Evolutionary conservation across 2,329 filamentous ascomycete species (phyloP).

Genomic region (Cladosporium sp.): DNA sequence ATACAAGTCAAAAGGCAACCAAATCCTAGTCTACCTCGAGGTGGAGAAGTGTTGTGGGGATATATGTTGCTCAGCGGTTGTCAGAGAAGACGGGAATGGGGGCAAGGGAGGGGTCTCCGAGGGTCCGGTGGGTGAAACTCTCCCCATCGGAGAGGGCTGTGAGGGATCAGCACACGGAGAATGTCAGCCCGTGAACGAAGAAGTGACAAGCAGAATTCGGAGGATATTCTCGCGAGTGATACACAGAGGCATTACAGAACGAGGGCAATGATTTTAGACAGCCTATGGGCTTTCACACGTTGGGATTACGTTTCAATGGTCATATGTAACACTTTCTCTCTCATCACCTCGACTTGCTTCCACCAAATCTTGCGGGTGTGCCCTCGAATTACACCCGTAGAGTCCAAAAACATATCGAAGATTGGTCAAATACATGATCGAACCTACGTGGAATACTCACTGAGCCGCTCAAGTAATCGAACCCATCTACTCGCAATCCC

Average conservation of each 20-base stretch:
- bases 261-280: too few species aligned
- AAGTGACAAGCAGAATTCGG: too few species aligned
- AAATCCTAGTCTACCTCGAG: background rate
- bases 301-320: too few species aligned
- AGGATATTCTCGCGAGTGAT: too few species aligned
- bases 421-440: too few species aligned
- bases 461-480: background rate
- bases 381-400: too few species aligned
- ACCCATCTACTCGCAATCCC: background rate
- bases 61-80: background rate
- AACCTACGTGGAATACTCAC: background rate
- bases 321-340: too few species aligned
- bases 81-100: background rate
- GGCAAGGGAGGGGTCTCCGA: background rate
- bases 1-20: background rate
- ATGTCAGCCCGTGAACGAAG: background rate
- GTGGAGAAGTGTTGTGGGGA: background rate
- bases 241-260: too few species aligned
- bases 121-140: background rate
- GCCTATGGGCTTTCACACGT: too few species aligned
- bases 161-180: background rate
- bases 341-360: too few species aligned
- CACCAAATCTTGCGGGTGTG: too few species aligned
- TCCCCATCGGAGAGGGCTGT: background rate
- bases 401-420: too few species aligned